Evolutionary conservation across 2,329 filamentous ascomycete genomes (phyloP), one percentile per base, ranked within the genome.

Genomic region (Verticillium longisporum): DNA sequence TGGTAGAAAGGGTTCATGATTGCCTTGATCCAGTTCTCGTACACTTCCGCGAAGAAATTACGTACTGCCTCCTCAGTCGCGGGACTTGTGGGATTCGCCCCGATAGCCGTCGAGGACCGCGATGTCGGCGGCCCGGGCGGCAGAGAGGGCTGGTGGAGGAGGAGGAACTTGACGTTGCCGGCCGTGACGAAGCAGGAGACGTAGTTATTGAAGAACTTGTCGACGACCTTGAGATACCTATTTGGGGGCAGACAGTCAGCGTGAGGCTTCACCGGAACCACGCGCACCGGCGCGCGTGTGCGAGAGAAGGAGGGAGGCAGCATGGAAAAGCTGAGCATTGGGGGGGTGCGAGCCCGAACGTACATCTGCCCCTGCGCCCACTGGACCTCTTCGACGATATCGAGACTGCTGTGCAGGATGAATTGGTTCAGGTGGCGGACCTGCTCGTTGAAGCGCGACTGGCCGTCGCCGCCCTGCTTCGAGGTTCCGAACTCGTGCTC

Each of bases 401-500:
- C 95, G 61, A 99, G 81, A 66, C 91, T 91, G 68, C 91, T 93
- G 78, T 99, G 94, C 36, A 97, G 87, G 72, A 98, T 92, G 79
- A 99, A 98, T 75, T 97, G 95, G 78, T 97, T 97, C 82, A 97
- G 89, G 75, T 96, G 91, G 65, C 91, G 88, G 60, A 94, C 90
- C 70, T 96, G 88, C 66, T 96, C 91, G 62, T 85, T 86, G 81
- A 97, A 98, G 71, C 91, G 90, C 63, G 94, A 85, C 73, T 92
- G 83, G 68, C 95, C 95, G 80, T 98, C 95, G 73, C 94, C 94
- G 77, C 94, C 93, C 69, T 92, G 89, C 76, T 97, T 97, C 50
- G 92, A 96, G 45, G 94, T 97, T 69, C 95, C 95, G 74, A 99
- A 99, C 73, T 97, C 93, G 76, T 96, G 87, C 78, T 96, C 94